Evolutionary conservation across 192 early-diverging fungal genomes (phyloP).

Genomic region (Piromyces finnis): DNA sequence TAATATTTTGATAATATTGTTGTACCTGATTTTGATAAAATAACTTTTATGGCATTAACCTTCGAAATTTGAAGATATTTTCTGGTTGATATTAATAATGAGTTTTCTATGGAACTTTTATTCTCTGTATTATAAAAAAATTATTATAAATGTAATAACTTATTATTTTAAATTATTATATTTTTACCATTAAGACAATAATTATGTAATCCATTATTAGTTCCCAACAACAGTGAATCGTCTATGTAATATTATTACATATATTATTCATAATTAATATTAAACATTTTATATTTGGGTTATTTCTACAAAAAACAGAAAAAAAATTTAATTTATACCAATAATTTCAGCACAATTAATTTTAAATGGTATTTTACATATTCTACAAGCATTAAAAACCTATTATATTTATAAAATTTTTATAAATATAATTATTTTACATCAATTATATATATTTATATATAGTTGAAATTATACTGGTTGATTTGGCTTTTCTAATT

Average conservation of each 20-base stretch:
- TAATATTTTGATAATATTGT: too few relatives aligned
- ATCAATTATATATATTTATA: too few relatives aligned
- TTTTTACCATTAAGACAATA: slow-evolving; percentile 17
- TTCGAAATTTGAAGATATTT: slow-evolving; percentile 24
- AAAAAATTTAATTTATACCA: neutral
- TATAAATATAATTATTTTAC: too few relatives aligned
- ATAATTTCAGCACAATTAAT: neutral
- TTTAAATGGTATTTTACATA: neutral
- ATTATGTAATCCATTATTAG: slow-evolving; percentile 27
- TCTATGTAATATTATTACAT: too few relatives aligned
- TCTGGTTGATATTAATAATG: slow-evolving; percentile 17
- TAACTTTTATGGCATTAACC: slow-evolving; percentile 18
- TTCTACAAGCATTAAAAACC: neutral
- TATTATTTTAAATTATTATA: neutral
- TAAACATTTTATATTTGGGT: too few relatives aligned
- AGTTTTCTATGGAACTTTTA: slow-evolving; percentile 13
- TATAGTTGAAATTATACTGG: too few relatives aligned
- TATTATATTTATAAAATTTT: too few relatives aligned
- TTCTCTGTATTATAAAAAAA: too few relatives aligned
- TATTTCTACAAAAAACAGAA: too few relatives aligned
- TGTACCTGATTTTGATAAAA: slow-evolving; percentile 25
- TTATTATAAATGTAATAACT: too few relatives aligned
- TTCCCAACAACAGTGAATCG: slow-evolving; percentile 28
- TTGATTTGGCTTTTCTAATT: too few relatives aligned
- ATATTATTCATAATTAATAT: too few relatives aligned